Percentiles rank a stretch among this genome's conserved stretches.
These are phyloP conservation scores for Calocybe gangraenosa DNA, from an alignment of 768 basidiomycete genomes.

Conservation along the genomic window DNA sequence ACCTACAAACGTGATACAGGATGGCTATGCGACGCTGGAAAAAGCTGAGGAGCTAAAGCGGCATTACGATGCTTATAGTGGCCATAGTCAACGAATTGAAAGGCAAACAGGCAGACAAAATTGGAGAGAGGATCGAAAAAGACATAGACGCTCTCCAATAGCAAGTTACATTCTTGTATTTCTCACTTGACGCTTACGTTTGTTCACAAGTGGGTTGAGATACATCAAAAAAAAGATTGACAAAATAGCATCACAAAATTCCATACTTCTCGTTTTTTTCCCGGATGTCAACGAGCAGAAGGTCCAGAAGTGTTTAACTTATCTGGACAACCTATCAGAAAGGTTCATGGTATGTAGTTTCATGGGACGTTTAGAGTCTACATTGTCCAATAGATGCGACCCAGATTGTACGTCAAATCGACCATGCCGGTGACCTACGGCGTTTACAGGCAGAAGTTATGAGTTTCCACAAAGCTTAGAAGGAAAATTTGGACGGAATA, in stretches of 20 bases:
- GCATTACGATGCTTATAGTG: conserved; percentile 3
- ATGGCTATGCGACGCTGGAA: conserved; percentile 4
- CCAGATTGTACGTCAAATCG: conserved; percentile 6
- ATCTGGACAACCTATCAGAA: conserved; percentile 1
- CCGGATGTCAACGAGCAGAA: background rate
- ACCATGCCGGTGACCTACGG: background rate
- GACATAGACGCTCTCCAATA: conserved; percentile 1
- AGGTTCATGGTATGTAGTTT: conserved; percentile 8
- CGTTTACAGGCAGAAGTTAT: conserved; percentile 1
- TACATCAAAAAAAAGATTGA: conserved; percentile 4
- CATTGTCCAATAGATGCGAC: too few species aligned
- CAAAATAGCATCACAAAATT: background rate
- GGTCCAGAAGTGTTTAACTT: conserved; percentile 2
- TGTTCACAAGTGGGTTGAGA: conserved; percentile 1
- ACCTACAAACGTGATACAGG: too few species aligned
- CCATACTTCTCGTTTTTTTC: conserved; percentile 4
- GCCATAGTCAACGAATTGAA: conserved; percentile 8
- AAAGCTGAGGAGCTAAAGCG: conserved; percentile 7
- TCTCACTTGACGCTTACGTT: too few species aligned
- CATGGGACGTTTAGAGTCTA: too few species aligned
- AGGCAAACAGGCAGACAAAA: conserved; percentile 1
- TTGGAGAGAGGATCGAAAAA: background rate
- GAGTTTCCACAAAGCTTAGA: conserved; percentile 1
- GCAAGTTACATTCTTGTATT: conserved; percentile 4
- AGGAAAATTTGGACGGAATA: background rate